A percentile compares a stretch with the other conserved stretches of the same genome.
These are phyloP conservation scores for Xylariaceae sp. DNA, from an alignment of 2,329 filamentous ascomycete species.

Conservation along the genomic window DNA sequence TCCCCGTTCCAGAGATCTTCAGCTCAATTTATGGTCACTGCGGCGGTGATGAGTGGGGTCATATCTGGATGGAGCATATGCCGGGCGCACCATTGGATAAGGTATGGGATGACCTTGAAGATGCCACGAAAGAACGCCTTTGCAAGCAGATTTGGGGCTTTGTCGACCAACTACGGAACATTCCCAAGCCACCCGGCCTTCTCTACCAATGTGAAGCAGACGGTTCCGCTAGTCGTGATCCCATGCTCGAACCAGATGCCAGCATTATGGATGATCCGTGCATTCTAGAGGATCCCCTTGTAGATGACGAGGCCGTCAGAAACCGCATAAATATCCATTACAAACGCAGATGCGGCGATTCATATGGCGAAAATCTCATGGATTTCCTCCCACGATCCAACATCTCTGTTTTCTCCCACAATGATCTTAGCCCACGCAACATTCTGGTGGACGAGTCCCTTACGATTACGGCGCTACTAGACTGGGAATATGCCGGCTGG, in stretches of 20 bases:
- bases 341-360: not conserved
- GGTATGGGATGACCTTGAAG: not conserved
- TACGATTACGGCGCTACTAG: not conserved
- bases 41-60: not conserved
- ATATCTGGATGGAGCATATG: conserved; percentile 3
- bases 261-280: not conserved
- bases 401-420: conserved; percentile 1
- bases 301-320: not conserved
- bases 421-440: not conserved
- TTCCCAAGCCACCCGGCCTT: not conserved
- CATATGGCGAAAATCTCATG: not conserved
- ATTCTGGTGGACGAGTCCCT: not conserved
- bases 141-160: conserved; percentile 7
- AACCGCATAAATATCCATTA: not conserved
- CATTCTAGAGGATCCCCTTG: not conserved
- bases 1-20: conserved; percentile 2
- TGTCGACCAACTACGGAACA: conserved; percentile 1
- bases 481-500: conserved; percentile 5
- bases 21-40: not conserved
- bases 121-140: not conserved
- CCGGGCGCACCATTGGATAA: not conserved
- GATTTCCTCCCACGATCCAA: not conserved
- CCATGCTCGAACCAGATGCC: not conserved
- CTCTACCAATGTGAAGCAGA: conserved; percentile 5
- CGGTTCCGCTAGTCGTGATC: not conserved